phyloP scores from a whole-genome alignment of 768 basidiomycete genomes.

The Nevesoporus exiguus region DNA sequence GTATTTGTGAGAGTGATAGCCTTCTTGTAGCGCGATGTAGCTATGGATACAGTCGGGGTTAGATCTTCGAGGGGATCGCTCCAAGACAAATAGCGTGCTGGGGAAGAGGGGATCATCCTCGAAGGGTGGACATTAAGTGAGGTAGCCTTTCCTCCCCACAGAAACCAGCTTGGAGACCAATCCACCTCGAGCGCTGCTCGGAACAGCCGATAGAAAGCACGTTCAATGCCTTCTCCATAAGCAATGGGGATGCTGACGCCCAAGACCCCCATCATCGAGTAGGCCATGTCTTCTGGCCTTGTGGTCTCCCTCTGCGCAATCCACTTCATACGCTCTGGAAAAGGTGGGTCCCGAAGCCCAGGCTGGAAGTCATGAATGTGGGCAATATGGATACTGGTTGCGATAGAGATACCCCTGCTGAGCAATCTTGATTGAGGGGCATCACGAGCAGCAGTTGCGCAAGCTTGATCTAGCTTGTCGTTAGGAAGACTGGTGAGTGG shows the following conservation, averaged over 20 bases:
- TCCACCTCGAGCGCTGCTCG: background rate
- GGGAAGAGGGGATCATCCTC: background rate
- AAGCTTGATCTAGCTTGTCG: too few relatives aligned
- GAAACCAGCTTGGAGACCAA: background rate
- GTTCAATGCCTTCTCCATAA: background rate
- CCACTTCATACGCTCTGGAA: background rate
- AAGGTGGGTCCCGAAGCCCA: background rate
- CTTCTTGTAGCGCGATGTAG: background rate
- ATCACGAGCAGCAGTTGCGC: too few relatives aligned
- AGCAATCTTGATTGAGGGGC: background rate
- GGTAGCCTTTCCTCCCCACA: background rate
- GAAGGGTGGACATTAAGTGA: background rate
- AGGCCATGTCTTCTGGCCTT: background rate
- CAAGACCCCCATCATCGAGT: background rate
- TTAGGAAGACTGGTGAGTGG: background rate
- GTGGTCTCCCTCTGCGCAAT: background rate
- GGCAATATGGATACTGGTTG: background rate
- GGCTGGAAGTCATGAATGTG: background rate
- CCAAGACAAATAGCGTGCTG: background rate
- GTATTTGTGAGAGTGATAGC: background rate
- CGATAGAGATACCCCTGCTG: background rate
- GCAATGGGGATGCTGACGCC: background rate
- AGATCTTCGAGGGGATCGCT: background rate
- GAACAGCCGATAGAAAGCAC: background rate
- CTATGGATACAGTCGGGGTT: too few relatives aligned